phyloP scores from a whole-genome alignment of 2,329 filamentous ascomycete genomes.

The Cladobotryum protrusum region DNA sequence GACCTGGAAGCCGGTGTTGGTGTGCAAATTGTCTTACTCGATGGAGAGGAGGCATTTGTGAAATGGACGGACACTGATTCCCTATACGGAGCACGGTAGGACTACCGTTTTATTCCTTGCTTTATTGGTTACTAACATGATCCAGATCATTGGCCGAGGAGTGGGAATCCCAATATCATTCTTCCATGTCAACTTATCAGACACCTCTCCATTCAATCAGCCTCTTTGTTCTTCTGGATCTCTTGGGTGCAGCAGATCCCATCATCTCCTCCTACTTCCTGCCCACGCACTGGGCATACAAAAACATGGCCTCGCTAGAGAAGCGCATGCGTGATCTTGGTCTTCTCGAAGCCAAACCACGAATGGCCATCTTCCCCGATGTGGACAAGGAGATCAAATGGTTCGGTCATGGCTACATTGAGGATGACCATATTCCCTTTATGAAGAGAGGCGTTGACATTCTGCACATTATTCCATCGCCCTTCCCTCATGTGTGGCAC shows the following conservation, averaged over 20 bases:
- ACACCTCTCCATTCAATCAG: slow-evolving; percentile 73
- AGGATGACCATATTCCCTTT: slow-evolving; percentile 91
- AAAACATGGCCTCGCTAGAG: slow-evolving; percentile 68
- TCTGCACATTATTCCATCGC: slow-evolving; percentile 78
- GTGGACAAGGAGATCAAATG: slow-evolving; percentile 43
- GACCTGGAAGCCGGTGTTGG: slow-evolving; percentile 70
- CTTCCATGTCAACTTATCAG: slow-evolving; percentile 66
- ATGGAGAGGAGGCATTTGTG: slow-evolving; percentile 90
- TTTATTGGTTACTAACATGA: background rate
- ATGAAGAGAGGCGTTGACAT: slow-evolving; percentile 80
- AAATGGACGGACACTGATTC: slow-evolving; percentile 76
- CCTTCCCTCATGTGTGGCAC: slow-evolving; percentile 86
- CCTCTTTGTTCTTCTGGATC: slow-evolving; percentile 85
- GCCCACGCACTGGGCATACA: slow-evolving; percentile 91
- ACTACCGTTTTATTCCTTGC: background rate
- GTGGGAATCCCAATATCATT: slow-evolving; percentile 69
- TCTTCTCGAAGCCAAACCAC: slow-evolving; percentile 55
- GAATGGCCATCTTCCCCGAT: slow-evolving; percentile 58
- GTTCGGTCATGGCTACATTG: slow-evolving; percentile 50
- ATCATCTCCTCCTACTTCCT: slow-evolving; percentile 78
- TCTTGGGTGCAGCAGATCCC: slow-evolving; percentile 67
- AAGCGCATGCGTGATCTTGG: slow-evolving; percentile 61
- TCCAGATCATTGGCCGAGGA: slow-evolving; percentile 63
- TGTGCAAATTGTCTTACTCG: slow-evolving; percentile 81
- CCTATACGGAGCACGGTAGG: slow-evolving; percentile 76